Percentiles rank a stretch among this genome's conserved stretches.
Conservation (phyloP, 2,329 filamentous ascomycete species). For the Phyllosticta citriasiana region DNA sequence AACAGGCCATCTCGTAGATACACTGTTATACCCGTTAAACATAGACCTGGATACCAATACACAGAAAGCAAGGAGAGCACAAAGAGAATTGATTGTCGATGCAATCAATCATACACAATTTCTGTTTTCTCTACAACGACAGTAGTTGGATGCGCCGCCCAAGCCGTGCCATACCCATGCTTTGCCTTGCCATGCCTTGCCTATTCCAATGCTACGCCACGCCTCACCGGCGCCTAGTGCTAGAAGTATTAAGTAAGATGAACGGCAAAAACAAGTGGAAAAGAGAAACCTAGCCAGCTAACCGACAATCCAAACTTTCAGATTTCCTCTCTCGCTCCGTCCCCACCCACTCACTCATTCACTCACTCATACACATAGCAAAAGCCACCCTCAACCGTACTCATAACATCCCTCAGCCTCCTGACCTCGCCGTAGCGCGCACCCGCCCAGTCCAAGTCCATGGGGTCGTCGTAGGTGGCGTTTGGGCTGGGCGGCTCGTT, state of each 20-base stretch:
- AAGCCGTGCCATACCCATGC: no score
- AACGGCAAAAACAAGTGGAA: no score
- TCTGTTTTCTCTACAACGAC: no score
- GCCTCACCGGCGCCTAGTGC: neutral
- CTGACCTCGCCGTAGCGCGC: conserved; percentile 13
- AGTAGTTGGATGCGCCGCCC: no score
- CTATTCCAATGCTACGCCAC: neutral
- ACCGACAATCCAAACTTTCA: neutral
- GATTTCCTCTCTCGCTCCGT: neutral
- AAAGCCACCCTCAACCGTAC: conserved; percentile 35
- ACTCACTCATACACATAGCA: conserved; percentile 35
- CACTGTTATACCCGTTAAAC: no score
- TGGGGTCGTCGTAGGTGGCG: conserved; percentile 34
- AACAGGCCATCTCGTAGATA: no score
- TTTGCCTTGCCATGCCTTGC: no score
- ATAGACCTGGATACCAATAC: no score
- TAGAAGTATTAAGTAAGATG: neutral
- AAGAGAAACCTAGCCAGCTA: neutral
- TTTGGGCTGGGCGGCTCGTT: conserved; percentile 36
- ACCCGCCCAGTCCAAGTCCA: conserved; percentile 32
- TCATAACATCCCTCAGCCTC: conserved; percentile 30
- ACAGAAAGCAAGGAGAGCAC: no score
- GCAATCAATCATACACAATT: no score
- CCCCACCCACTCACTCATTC: neutral
- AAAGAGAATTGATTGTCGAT: no score